Base-by-base conservation (phyloP, 176 grass and related monocot species). In the Neostapfia colusana region DNA sequence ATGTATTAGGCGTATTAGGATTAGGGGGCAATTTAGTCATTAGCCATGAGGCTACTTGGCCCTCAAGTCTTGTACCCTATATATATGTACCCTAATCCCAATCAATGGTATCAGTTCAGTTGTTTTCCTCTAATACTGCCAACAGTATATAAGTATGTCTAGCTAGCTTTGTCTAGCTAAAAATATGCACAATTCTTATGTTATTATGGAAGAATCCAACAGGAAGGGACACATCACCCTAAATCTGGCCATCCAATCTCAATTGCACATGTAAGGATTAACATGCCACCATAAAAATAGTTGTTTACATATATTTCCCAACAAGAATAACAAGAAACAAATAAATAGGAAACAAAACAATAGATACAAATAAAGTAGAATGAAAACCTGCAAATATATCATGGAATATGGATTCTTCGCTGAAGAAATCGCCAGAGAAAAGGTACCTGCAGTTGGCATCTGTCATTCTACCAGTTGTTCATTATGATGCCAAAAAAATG, bases 371-470 rank as follows among this genome's bases (percentile, higher is more conserved):
- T 25, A 59, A 34, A 79, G 53, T 63, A 62, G 36, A 25, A 81
- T 54, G 73, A 82, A 63, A 81, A 98, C 95, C 95, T 92, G 95
- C 77, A 92, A 98, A 98, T 82, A 98, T 98, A 70, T 98, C 95
- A 70, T 88, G 85, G 72, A 98, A 98, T 62, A 94, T 70, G 51
- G 91, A 90, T 82, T 98, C 95, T 76, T 98, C 95, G 0, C 89
- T 87, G 63, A 98, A 98, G 59, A 98, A 98, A 88, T 98, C 89
- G 73, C 90, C 95, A 83, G 91, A 90, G 70, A 98, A 98, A 81
- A 98, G 84, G 72, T 94, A 98, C 82, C 95, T 98, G 55, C 49
- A 85, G 26, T 66, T 79, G 51, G 65, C 37, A 75, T 64, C 60
- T 61, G 42, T 89, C 61, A 89, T 67, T 56, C 37, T 48, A 54